Conservation (phyloP, 2,329 filamentous ascomycete genomes). For the Fusarium chlamydosporum region DNA sequence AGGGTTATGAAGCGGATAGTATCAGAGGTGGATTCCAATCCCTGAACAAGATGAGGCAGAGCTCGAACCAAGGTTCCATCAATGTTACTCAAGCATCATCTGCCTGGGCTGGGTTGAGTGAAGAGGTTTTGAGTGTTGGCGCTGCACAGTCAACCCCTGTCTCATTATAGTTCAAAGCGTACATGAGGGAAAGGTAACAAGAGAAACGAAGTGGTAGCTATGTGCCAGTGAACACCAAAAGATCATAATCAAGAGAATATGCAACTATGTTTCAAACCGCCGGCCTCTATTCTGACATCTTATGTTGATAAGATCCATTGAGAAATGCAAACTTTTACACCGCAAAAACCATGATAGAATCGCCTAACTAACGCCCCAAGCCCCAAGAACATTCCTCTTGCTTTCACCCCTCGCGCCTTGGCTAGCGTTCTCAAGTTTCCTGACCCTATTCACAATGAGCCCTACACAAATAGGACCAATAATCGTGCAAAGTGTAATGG, state of each 20-base stretch:
- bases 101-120: slow-evolving; percentile 23
- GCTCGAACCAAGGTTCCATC: not conserved
- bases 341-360: no score
- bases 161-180: slow-evolving; percentile 1
- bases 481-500: slow-evolving; percentile 68
- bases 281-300: not conserved
- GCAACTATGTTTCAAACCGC: not conserved
- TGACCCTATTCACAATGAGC: slow-evolving; percentile 61
- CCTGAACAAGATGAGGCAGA: slow-evolving; percentile 31
- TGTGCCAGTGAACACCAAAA: no score
- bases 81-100: slow-evolving; percentile 4
- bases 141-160: slow-evolving; percentile 22
- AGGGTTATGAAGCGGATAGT: slow-evolving; percentile 63
- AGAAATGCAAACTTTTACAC: not conserved
- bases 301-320: not conserved
- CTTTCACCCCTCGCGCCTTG: slow-evolving; percentile 13
- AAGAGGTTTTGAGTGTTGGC: slow-evolving; percentile 9
- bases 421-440: slow-evolving; percentile 44
- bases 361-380: slow-evolving; percentile 42
- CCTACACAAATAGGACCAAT: slow-evolving; percentile 65
- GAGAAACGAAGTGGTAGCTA: not conserved
- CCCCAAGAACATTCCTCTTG: slow-evolving; percentile 43
- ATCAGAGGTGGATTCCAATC: slow-evolving; percentile 66
- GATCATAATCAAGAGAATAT: no score
- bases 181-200: not conserved